Evolutionary conservation across 2,329 filamentous ascomycete genomes (phyloP), one percentile per base, ranked within the genome.

Genomic region (Rhynchosporium secalis): DNA sequence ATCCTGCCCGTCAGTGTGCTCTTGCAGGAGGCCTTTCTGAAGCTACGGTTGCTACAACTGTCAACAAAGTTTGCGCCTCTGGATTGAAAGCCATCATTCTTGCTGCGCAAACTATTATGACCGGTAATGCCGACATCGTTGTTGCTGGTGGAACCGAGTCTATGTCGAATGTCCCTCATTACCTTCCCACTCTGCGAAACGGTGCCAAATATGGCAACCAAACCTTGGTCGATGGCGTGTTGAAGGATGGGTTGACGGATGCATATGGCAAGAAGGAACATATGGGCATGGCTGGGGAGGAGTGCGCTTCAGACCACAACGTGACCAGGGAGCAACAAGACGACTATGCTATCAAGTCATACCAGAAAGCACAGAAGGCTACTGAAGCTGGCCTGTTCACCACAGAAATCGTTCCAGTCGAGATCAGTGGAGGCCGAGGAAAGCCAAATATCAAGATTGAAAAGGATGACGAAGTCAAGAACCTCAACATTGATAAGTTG

Each of bases 61-160:
- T 99, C 75, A 99, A 99, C 88, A 99, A 99, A 83, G 95, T 99
- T 76, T 99, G 95, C 84, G 95, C 95, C 68, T 97, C 93, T 9
- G 88, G 89, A 49, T 81, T 97, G 76, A 99, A 99, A 83, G 91
- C 95, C 70, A 89, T 99, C 75, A 92, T 96, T 69, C 84, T 99
- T 65, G 95, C 90, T 70, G 91, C 94, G 57, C 95, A 98, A 79
- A 97, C 94, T 72, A 99, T 99, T 81, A 92, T 98, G 77, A 96
- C 93, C 59, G 94, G 95, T 70, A 96, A 92, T 75, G 94, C 94
- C 68, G 88, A 91, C 71, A 88, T 97, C 69, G 87, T 99, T 68
- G 92, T 99, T 64, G 95, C 93, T 68, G 95, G 93, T 74, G 95
- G 95, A 71, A 87, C 94, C 70, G 95, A 99, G 82, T 96, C 92